Conservation (phyloP, 306 rosid species). For the Psophocarpus tetragonolobus region DNA sequence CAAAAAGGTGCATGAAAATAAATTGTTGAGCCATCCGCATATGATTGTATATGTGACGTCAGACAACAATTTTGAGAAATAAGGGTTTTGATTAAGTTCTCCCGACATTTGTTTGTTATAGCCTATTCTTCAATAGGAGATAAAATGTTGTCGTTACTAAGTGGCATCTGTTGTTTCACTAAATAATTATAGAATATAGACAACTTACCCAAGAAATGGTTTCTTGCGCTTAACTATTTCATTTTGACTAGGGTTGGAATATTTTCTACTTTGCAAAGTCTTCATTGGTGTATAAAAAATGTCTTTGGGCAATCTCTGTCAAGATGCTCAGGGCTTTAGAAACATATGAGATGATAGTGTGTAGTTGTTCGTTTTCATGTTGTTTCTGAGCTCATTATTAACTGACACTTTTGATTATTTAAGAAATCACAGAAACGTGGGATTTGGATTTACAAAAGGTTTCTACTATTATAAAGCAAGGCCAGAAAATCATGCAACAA, state of each 20-base stretch:
- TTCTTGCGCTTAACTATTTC: background rate
- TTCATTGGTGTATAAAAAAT: background rate
- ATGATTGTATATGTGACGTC: background rate
- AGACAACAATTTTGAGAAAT: background rate
- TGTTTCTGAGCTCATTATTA: background rate
- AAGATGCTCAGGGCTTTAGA: background rate
- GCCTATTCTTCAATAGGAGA: background rate
- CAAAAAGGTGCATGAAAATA: background rate
- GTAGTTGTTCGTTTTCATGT: constrained; percentile 8
- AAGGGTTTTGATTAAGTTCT: background rate
- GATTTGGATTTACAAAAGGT: constrained; percentile 33
- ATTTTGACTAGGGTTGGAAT: background rate
- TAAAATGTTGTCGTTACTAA: background rate
- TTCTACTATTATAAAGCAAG: constrained; percentile 32
- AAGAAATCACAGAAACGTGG: constrained; percentile 45
- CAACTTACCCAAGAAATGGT: constrained; percentile 1
- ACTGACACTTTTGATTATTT: constrained; percentile 9
- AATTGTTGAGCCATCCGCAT: background rate
- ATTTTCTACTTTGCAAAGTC: background rate
- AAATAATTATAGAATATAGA: background rate
- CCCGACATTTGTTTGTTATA: background rate
- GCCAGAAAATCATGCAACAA: constrained; percentile 36
- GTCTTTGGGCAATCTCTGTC: background rate
- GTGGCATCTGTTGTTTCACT: background rate
- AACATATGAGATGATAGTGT: background rate